Base-by-base conservation (phyloP, 2,329 filamentous ascomycete genomes). In the Colletotrichum truncatum region DNA sequence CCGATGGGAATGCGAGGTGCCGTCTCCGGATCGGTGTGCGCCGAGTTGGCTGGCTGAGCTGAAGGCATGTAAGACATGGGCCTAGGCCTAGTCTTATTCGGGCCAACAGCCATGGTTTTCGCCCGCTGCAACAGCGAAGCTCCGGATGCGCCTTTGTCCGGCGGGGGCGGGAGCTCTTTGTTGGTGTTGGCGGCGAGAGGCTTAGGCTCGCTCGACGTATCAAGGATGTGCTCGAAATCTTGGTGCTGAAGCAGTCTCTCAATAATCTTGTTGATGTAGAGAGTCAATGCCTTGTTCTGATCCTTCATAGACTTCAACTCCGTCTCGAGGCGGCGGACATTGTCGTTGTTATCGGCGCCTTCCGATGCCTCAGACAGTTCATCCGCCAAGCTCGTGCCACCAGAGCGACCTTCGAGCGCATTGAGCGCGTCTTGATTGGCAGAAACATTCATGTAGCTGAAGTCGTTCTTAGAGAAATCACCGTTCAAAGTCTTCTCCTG, bases 251-350 rank as follows among this genome's bases (percentile, higher is more conserved):
- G 86, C 45, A 99, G 88, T 61, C 96, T 92, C 77, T 96, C 96
- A 76, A 99, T 97, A 77, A 99, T 98, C 82, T 96, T 97, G 87
- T 98, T 97, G 83, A 99, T 98, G 82, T 99, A 99, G 69, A 98
- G 84, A 23, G 94, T 97, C 71, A 99, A 84, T 28, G 96, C 96
- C 83, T 98, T 98, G 84, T 99, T 98, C 82, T 97, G 91, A 76
- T 97, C 95, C 80, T 93, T 95, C 71, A 93, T 83, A 8, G 87
- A 85, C 78, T 92, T 93, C 70, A 96, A 79, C 72, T 98, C 95
- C 10, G 84, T 80, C 75, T 98, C 94, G 11, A 96, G 83, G 55
- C 88, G 89, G 72, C 90, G 90, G 69, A 87, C 85, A 48, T 80
- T 81, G 59, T 89, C 87, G 69, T 85, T 86, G 67, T 89, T 89